phyloP scores from a whole-genome alignment of 768 basidiomycete genomes.

The Strobilomyces confusus region DNA sequence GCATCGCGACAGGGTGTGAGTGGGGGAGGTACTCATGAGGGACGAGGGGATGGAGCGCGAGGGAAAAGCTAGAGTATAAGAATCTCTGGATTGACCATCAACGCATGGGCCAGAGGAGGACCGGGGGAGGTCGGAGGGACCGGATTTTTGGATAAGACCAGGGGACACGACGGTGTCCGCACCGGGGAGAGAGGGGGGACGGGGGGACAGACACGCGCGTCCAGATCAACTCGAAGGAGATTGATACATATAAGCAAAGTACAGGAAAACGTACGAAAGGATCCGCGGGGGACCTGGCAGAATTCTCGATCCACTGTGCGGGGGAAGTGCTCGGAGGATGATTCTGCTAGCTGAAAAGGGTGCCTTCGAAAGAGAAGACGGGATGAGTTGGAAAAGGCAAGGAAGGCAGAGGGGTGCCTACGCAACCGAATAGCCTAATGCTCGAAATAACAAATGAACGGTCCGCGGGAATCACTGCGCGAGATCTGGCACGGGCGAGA shows the following conservation, averaged over 20 bases:
- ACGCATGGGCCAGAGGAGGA: slow-evolving; percentile 4
- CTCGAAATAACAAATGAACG: slow-evolving; percentile 20
- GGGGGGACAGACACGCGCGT: slow-evolving; percentile 3
- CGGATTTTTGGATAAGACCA: slow-evolving; percentile 1
- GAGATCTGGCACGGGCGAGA: slow-evolving; percentile 23
- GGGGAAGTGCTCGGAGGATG: slow-evolving; percentile 20
- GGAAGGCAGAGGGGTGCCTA: slow-evolving; percentile 12
- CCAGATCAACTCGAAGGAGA: slow-evolving; percentile 15
- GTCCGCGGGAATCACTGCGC: slow-evolving; percentile 32
- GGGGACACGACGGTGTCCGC: slow-evolving; percentile 10
- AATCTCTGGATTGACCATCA: slow-evolving; percentile 12
- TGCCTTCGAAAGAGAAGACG: slow-evolving; percentile 6
- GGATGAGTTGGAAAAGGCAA: slow-evolving; percentile 12
- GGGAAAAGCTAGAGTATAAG: slow-evolving; percentile 16
- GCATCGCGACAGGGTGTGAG: slow-evolving; percentile 30
- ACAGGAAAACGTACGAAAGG: slow-evolving; percentile 15
- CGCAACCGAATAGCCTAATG: slow-evolving; percentile 22
- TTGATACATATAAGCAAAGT: slow-evolving; percentile 24
- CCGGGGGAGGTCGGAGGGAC: background rate
- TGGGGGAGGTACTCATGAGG: slow-evolving; percentile 27
- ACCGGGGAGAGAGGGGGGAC: slow-evolving; percentile 7
- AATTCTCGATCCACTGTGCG: slow-evolving; percentile 27
- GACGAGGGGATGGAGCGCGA: slow-evolving; percentile 3
- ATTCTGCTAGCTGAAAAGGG: slow-evolving; percentile 2
- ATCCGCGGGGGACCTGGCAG: slow-evolving; percentile 32